Conservation (phyloP, 257 asterid genomes). For the Mitragyna speciosa region DNA sequence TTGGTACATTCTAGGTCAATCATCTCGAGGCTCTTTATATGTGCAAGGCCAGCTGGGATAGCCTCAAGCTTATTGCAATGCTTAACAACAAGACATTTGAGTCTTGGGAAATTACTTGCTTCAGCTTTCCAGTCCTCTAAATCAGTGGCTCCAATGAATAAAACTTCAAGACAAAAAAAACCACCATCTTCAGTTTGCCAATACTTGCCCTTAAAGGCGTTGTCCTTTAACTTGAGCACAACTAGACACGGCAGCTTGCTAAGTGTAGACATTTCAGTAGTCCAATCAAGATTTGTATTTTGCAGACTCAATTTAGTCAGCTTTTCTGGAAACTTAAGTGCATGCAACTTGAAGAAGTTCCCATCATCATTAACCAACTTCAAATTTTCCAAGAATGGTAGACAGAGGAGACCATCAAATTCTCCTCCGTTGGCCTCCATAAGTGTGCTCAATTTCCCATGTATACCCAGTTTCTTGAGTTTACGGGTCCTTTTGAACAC, state of each 20-base stretch:
- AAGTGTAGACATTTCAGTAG: background rate
- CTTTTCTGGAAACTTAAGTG: constrained; percentile 11
- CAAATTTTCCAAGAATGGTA: constrained; percentile 8
- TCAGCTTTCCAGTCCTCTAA: constrained; percentile 9
- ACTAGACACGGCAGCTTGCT: constrained; percentile 5
- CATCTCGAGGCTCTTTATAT: constrained; percentile 7
- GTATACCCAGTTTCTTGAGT: constrained; percentile 20
- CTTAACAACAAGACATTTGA: constrained; percentile 4
- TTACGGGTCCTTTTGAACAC: background rate
- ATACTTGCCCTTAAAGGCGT: constrained; percentile 2
- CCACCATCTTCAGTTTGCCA: constrained; percentile 6
- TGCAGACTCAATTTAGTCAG: constrained; percentile 10
- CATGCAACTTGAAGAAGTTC: background rate
- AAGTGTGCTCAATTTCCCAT: background rate
- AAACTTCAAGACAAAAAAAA: constrained; percentile 1
- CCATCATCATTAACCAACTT: constrained; percentile 10
- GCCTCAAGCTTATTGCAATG: background rate
- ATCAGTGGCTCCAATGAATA: constrained; percentile 15
- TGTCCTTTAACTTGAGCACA: constrained; percentile 12
- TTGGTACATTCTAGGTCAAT: constrained; percentile 18
- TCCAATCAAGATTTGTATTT: constrained; percentile 13
- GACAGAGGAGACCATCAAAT: background rate
- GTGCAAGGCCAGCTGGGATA: constrained; percentile 19
- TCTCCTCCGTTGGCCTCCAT: background rate
- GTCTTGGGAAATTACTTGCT: constrained; percentile 5